A percentile compares a stretch with the other conserved stretches of the same genome.
Conservation (phyloP, 805 yeast species). For the Candida alai region DNA sequence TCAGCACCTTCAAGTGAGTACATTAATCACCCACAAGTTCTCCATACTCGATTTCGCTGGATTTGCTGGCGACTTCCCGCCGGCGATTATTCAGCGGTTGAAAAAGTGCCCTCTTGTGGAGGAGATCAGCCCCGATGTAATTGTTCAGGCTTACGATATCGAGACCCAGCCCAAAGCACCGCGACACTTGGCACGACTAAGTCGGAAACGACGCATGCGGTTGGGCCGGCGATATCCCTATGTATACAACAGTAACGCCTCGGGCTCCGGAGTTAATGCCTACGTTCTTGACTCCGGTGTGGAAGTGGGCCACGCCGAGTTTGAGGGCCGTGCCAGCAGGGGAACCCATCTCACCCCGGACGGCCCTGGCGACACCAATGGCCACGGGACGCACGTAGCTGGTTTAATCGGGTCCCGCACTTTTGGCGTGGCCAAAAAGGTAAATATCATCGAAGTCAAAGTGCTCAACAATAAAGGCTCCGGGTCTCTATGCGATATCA, state of each 20-base stretch:
- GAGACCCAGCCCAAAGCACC: slow-evolving; percentile 48
- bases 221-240: slow-evolving; percentile 31
- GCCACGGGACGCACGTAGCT: slow-evolving; percentile 59
- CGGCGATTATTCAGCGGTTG: slow-evolving; percentile 44
- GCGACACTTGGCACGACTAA: slow-evolving; percentile 62
- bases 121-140: slow-evolving; percentile 65
- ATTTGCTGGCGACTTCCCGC: slow-evolving; percentile 59
- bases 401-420: slow-evolving; percentile 49
- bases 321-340: slow-evolving; percentile 55
- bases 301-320: slow-evolving; percentile 52
- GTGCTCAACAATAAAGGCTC: slow-evolving; percentile 66
- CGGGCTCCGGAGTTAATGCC: slow-evolving; percentile 63
- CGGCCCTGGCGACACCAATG: slow-evolving; percentile 50
- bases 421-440: slow-evolving; percentile 53
- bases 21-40: slow-evolving; percentile 48
- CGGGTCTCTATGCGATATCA: slow-evolving; percentile 64
- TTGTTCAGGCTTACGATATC: slow-evolving; percentile 52
- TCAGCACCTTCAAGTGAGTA: slow-evolving; percentile 38
- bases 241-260: slow-evolving; percentile 40
- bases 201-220: slow-evolving; percentile 39
- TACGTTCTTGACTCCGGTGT: slow-evolving; percentile 88
- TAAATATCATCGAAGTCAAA: slow-evolving; percentile 65
- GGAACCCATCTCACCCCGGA: slow-evolving; percentile 65
- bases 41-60: slow-evolving; percentile 72
- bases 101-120: slow-evolving; percentile 59